Base-by-base conservation (phyloP, 2,329 filamentous ascomycete genomes). In the Torrubiella hemipterigena region DNA sequence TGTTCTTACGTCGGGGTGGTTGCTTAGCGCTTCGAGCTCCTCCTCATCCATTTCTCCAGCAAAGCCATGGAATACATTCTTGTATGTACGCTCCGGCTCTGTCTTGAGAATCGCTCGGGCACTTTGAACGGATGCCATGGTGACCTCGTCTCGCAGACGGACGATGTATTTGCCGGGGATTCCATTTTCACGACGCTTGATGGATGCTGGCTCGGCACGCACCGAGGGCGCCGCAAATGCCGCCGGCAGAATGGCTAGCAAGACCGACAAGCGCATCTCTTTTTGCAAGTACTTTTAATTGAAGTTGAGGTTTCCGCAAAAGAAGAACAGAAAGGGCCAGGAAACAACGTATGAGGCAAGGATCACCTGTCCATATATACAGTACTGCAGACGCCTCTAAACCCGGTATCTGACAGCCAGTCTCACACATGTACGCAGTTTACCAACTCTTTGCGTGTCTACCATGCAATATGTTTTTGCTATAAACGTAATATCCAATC, bases 101-200 rank as follows among this genome's bases (percentile, higher is more conserved):
- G 20, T 41, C 38, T 22, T 48, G 42, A 29, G 43, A 36, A 14
- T 38, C 35, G 27, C 38, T 35, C 18, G 31, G 15, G 23, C 45
- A 34, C 33, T 36, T 34, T 26, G 30, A 27, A 31, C 46, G 38
- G 30, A 33, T 35, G 6, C 26, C 27, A 14, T 28, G 31, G 28
- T 41, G 21, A 6, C 39, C 33, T 37, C 38, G 26, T 34, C 28
- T 34, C 40, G 42, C 29, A 49, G 39, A 24, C 40, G 41, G 38
- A 49, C 40, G 31, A 49, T 49, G 40, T 44, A 49, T 42, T 47
- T 49, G 42, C 39, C 39, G 14, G 39, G 37, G 21, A 48, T 38
- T 24, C 40, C 24, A 16, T 37, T 34, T 11, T 22, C 27, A n/a
- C 33, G 30, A 24, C 34, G 23, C 13, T 33, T n/a, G 7, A 37